A percentile compares a stretch with the other conserved stretches of the same genome.
These are phyloP conservation scores for Kluyveromyces wickerhamii DNA, from an alignment of 805 yeast species.

Conservation along the genomic window DNA sequence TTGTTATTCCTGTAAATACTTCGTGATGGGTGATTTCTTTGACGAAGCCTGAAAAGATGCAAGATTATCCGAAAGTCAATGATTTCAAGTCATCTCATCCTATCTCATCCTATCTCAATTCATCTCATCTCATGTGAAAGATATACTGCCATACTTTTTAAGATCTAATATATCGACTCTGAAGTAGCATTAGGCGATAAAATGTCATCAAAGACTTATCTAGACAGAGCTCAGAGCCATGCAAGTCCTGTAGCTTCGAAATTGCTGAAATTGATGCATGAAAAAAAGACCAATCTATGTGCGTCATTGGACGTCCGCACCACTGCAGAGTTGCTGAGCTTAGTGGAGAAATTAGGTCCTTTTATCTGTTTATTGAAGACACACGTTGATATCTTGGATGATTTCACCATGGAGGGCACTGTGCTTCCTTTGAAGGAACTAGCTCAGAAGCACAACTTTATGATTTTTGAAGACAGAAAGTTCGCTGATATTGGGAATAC, in stretches of 20 bases:
- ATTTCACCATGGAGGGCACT: constrained; percentile 75
- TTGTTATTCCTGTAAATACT: too few species aligned
- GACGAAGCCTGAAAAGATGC: too few species aligned
- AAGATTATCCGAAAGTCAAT: too few species aligned
- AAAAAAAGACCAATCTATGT: constrained; percentile 80
- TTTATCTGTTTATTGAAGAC: constrained; percentile 87
- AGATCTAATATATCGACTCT: too few species aligned
- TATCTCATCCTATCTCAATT: too few species aligned
- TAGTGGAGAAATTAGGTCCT: constrained; percentile 82
- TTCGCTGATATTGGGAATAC: constrained; percentile 99
- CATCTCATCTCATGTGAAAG: too few species aligned
- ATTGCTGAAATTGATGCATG: constrained; percentile 64
- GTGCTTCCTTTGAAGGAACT: constrained; percentile 64
- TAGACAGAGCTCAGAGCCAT: constrained; percentile 62
- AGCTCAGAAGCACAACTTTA: constrained; percentile 73
- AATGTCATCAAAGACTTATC: constrained; percentile 39
- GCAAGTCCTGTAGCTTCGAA: constrained; percentile 73
- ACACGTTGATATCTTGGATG: constrained; percentile 88
- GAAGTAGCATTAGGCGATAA: neutral
- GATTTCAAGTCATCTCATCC: too few species aligned
- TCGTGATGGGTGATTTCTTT: too few species aligned
- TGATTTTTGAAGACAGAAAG: constrained; percentile 94
- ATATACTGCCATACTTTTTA: too few species aligned
- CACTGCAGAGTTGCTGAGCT: constrained; percentile 61
- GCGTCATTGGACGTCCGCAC: constrained; percentile 88